Percentiles rank a stretch among this genome's conserved stretches.
These are phyloP conservation scores for Paracoccidioides lutzii DNA, from an alignment of 2,329 filamentous ascomycete genomes.

Conservation along the genomic window DNA sequence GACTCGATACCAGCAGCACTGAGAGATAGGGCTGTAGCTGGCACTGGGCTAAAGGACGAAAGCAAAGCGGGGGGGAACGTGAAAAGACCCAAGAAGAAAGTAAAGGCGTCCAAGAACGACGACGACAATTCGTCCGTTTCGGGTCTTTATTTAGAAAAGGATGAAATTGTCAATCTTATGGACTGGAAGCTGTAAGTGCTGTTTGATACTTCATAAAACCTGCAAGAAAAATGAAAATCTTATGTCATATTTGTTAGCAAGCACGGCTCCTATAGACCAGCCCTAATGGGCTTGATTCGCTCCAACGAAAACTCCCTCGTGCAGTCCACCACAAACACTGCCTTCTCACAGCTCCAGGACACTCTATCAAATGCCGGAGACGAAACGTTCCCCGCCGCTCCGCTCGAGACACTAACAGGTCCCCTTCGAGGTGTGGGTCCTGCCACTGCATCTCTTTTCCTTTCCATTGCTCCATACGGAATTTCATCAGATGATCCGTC, in stretches of 20 bases:
- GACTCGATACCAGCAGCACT: constrained; percentile 19
- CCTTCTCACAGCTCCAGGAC: constrained; percentile 15
- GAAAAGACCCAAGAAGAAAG: constrained; percentile 9
- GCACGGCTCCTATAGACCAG: constrained; percentile 29
- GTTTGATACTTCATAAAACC: background rate
- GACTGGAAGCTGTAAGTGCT: constrained; percentile 34
- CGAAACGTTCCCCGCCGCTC: constrained; percentile 19
- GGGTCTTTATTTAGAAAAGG: constrained; percentile 18
- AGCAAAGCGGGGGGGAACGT: background rate
- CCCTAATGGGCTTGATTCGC: constrained; percentile 28
- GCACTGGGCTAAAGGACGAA: background rate
- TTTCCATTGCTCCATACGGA: constrained; percentile 19
- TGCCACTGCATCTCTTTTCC: constrained; percentile 31
- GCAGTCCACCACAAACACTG: constrained; percentile 16
- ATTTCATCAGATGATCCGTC: background rate
- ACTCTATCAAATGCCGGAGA: background rate
- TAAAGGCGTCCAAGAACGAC: constrained; percentile 10
- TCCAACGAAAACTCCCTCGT: constrained; percentile 21
- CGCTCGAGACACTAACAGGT: constrained; percentile 22
- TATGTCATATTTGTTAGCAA: constrained; percentile 16
- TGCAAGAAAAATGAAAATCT: background rate
- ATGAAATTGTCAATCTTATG: constrained; percentile 27
- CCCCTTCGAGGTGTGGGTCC: constrained; percentile 30
- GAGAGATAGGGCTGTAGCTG: constrained; percentile 4
- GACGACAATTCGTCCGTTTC: constrained; percentile 3